Evolutionary conservation across 345 rosid species (phyloP).

Genomic region (Melaleuca alternifolia): DNA sequence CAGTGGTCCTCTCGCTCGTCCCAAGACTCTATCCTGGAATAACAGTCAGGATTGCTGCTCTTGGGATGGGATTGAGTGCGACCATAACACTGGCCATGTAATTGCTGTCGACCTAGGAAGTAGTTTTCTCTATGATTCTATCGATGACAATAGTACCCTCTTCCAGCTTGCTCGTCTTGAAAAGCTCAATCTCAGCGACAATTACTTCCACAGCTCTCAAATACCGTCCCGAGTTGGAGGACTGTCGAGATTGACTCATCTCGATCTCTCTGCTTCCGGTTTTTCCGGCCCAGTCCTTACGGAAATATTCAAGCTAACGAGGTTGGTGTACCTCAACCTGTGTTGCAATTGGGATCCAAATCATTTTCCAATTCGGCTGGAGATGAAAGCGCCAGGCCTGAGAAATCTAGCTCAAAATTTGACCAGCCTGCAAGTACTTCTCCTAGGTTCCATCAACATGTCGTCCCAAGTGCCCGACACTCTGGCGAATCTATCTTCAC

Average conservation of each 20-base stretch:
- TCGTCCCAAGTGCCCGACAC: not conserved
- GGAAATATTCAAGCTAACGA: constrained; percentile 5
- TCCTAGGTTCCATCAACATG: not conserved
- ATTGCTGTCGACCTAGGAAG: not conserved
- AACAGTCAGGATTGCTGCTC: not conserved
- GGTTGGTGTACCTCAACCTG: not conserved
- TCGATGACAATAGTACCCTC: not conserved
- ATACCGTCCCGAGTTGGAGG: constrained; percentile 2
- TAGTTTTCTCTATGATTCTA: not conserved
- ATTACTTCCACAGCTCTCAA: not conserved
- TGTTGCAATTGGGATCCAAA: not conserved
- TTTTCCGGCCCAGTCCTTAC: constrained; percentile 3
- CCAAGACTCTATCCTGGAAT: not conserved
- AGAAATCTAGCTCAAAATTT: not conserved
- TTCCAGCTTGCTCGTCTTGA: not conserved
- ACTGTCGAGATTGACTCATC: not conserved
- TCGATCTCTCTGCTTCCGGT: constrained; percentile 1
- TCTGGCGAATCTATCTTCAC: not conserved
- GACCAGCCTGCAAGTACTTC: not conserved
- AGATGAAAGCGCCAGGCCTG: not conserved
- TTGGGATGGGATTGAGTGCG: constrained; percentile 3
- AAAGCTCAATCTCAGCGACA: not conserved
- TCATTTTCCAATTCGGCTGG: not conserved
- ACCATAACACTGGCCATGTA: not conserved
- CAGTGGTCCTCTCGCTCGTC: not conserved